A percentile compares a stretch with the other conserved stretches of the same genome.
phyloP scores from a whole-genome alignment of 2,329 filamentous ascomycete genomes.

The Capronia americana region DNA sequence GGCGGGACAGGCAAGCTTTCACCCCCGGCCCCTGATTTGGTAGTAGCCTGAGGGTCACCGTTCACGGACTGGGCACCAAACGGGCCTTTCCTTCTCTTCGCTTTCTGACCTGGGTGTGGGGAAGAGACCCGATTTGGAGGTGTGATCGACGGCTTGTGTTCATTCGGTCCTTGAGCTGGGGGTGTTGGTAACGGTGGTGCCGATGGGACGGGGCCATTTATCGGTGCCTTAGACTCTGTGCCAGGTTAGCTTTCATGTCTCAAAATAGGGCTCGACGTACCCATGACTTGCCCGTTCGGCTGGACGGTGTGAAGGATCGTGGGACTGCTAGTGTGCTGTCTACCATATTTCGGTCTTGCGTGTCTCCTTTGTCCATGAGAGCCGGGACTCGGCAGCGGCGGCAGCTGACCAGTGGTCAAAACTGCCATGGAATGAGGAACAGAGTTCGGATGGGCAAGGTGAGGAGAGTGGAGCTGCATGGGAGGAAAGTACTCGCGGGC shows the following conservation, averaged over 20 bases:
- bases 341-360: constrained; percentile 65
- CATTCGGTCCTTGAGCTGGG: constrained; percentile 55
- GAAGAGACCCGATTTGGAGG: constrained; percentile 58
- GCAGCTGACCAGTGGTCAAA: constrained; percentile 78
- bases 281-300: constrained; percentile 44
- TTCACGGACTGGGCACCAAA: constrained; percentile 45
- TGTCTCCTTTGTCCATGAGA: constrained; percentile 64
- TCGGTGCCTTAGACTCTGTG: constrained; percentile 50
- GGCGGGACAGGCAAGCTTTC: constrained; percentile 80
- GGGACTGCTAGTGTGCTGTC: constrained; percentile 82
- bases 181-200: constrained; percentile 64
- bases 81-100: constrained; percentile 59
- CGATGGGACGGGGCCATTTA: constrained; percentile 46
- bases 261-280: constrained; percentile 38
- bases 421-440: constrained; percentile 75
- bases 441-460: constrained; percentile 45
- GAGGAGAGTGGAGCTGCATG: constrained; percentile 60
- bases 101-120: constrained; percentile 51
- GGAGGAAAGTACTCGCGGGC: constrained; percentile 85
- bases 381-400: constrained; percentile 83
- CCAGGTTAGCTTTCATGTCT: constrained; percentile 48
- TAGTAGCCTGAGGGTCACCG: constrained; percentile 41
- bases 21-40: constrained; percentile 48
- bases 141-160: constrained; percentile 51
- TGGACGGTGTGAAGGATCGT: constrained; percentile 66